Conservation (phyloP, 2,329 filamentous ascomycete genomes). For the Thermoascus crustaceus region DNA sequence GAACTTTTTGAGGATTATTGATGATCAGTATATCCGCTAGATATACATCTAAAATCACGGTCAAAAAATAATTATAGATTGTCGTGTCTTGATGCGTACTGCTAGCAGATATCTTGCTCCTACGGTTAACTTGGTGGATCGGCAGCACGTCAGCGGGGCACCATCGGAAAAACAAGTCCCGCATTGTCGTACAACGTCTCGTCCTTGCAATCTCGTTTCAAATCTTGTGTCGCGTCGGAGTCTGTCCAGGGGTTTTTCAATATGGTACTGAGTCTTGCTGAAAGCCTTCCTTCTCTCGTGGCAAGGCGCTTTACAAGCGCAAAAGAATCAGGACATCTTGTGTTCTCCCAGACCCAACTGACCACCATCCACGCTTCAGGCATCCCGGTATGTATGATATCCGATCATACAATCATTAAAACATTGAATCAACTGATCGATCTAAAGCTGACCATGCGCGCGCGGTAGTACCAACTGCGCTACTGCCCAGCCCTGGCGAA, state of each 20-base stretch:
- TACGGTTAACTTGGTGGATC: too few species aligned
- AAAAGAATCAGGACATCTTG: slow-evolving; percentile 27
- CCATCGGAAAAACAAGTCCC: too few species aligned
- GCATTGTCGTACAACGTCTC: slow-evolving; percentile 3
- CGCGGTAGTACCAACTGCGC: slow-evolving; percentile 42
- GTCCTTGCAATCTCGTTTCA: background rate
- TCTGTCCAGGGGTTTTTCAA: slow-evolving; percentile 4
- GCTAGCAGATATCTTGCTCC: too few species aligned
- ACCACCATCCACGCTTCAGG: slow-evolving; percentile 26
- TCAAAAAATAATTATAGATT: too few species aligned
- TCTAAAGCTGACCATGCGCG: too few species aligned
- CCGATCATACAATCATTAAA: background rate
- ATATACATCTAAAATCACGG: too few species aligned
- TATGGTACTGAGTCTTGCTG: slow-evolving; percentile 31
- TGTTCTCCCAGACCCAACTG: slow-evolving; percentile 34
- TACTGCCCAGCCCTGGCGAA: slow-evolving; percentile 42
- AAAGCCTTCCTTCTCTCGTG: slow-evolving; percentile 29
- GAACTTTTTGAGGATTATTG: too few species aligned
- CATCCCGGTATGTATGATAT: slow-evolving; percentile 22
- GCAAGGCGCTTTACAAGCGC: slow-evolving; percentile 27
- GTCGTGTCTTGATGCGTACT: too few species aligned
- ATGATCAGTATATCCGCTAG: too few species aligned
- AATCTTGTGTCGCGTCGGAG: slow-evolving; percentile 1
- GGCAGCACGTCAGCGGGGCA: too few species aligned
- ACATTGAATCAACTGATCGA: too few species aligned